These are phyloP conservation scores for Xylaria sp. DNA, from an alignment of 2,329 filamentous ascomycete species.

Conservation along the genomic window DNA sequence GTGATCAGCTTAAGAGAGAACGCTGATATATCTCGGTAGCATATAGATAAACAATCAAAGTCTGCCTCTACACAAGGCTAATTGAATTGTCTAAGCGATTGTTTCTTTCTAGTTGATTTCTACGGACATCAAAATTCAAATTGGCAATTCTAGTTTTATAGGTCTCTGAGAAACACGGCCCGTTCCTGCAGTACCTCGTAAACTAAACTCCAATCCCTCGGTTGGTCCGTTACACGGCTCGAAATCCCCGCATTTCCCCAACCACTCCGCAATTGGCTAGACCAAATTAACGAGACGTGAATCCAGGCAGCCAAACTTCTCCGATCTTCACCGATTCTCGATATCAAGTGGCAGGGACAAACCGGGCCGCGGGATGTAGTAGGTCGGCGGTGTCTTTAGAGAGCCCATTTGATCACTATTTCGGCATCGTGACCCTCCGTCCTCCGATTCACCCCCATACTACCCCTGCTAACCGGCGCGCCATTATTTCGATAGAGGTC, in stretches of 20 bases:
- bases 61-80: neutral
- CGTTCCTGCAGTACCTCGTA: neutral
- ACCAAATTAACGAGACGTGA: neutral
- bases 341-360: neutral
- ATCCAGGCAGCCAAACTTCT: neutral
- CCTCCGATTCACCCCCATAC: too few relatives aligned
- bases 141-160: neutral
- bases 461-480: too few relatives aligned
- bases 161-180: neutral
- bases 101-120: neutral
- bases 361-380: neutral
- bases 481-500: too few relatives aligned
- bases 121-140: neutral
- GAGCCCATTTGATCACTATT: too few relatives aligned
- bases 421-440: too few relatives aligned
- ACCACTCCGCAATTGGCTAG: conserved; percentile 29
- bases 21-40: neutral
- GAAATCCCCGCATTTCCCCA: conserved; percentile 37
- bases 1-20: neutral
- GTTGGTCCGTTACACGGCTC: neutral
- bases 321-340: neutral
- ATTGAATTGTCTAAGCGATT: neutral
- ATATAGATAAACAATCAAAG: neutral
- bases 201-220: too few relatives aligned
- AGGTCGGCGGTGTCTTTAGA: neutral